Percentiles rank a stretch among this genome's conserved stretches.
Conservation (phyloP, 345 rosid species). For the Leavenworthia alabamica region DNA sequence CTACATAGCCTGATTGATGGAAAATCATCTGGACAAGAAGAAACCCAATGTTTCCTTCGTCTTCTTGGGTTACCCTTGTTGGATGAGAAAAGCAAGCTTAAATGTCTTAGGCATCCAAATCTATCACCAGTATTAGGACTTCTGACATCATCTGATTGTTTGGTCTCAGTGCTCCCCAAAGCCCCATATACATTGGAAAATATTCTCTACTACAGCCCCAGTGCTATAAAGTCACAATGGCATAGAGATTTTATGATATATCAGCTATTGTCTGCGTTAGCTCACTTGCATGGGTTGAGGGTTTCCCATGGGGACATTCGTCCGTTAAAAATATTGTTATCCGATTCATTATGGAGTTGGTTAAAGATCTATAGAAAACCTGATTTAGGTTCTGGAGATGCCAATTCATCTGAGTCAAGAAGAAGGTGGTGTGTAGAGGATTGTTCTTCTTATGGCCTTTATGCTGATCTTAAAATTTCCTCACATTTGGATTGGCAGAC, state of each 20-base stretch:
- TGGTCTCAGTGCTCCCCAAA: constrained; percentile 60
- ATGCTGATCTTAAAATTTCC: constrained; percentile 58
- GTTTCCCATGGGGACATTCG: constrained; percentile 62
- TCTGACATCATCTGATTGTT: constrained; percentile 40
- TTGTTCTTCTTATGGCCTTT: constrained; percentile 53
- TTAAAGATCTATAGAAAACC: constrained; percentile 42
- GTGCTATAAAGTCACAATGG: constrained; percentile 66
- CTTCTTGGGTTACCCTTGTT: constrained; percentile 58
- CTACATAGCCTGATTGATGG: constrained; percentile 54
- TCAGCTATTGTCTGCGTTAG: constrained; percentile 71
- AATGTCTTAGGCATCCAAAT: constrained; percentile 77
- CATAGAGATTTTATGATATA: constrained; percentile 56
- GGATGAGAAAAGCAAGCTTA: constrained; percentile 42
- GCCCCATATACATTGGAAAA: constrained; percentile 65
- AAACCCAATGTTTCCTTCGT: constrained; percentile 46
- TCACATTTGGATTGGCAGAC: constrained; percentile 52
- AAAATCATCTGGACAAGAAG: constrained; percentile 67
- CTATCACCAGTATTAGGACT: constrained; percentile 61
- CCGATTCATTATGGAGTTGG: constrained; percentile 71
- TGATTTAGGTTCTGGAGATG: constrained; percentile 21
- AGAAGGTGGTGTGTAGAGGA: constrained; percentile 38
- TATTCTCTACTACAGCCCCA: constrained; percentile 68
- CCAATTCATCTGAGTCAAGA: constrained; percentile 27
- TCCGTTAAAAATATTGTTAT: constrained; percentile 63
- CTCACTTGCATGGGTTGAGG: constrained; percentile 59